Base-by-base conservation (phyloP, 2,329 filamentous ascomycete genomes). In the Ilyonectria destructans region DNA sequence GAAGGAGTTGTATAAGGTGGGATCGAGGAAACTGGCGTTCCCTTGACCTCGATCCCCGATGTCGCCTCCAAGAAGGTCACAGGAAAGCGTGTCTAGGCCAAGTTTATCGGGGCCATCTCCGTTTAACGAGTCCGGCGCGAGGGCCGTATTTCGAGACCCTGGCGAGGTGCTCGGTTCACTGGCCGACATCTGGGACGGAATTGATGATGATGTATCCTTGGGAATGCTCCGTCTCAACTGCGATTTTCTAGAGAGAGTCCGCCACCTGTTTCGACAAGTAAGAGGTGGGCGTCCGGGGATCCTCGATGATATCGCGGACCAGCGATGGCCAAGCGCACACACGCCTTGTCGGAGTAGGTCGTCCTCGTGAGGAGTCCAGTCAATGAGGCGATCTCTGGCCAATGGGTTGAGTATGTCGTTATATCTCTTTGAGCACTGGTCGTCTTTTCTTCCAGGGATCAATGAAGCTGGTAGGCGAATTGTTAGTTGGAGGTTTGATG, bases 341-440 rank as follows among this genome's bases (percentile, higher is more conserved):
- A 78, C 76, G 2, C 76, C 71, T 58, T 78, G 69, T 0, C 70
- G 69, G 2, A 78, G 40, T 17, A 76, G 66, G 5, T 64, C 68
- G 15, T 78, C 76, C 43, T 78, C 76, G 3, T 74, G 69, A 1
- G 64, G 55, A 7, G 75, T 78, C 76, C 76, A 78, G 21, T 76
- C 73, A 21, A 69, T 69, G 1, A 78, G 33, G 0, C 76, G 68
- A 26, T 77, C 75, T 43, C 72, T 72, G 37, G 75, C 76, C 19
- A 68, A 72, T 1, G 76, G 76, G 6, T 74, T 72, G 8, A 78
- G 71, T 3, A 78, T 78, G 7, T 78, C 76, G 43, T 75, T 75
- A 48, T 78, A 78, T 59, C 76, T 67, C 40, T 78, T 78, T 2
- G 75, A 77, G 8, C 76, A 78, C 40, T 78, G 76, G 45, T 77